Base-by-base conservation (phyloP, 345 rosid genomes). In the Eucalyptus marginata region DNA sequence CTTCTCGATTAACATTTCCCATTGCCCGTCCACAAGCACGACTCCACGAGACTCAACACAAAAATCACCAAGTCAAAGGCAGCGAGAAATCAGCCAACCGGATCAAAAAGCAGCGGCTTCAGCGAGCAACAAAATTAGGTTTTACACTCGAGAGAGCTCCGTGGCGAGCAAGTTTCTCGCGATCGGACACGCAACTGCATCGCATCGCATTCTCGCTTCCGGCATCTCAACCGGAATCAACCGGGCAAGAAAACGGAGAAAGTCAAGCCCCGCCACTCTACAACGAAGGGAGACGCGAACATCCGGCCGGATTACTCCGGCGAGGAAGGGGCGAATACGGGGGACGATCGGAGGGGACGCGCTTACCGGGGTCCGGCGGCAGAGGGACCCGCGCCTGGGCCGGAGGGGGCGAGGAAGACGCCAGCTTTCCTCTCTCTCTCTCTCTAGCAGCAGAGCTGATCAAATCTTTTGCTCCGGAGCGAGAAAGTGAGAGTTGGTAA, bases 361-460 rank as follows among this genome's bases (percentile, higher is more conserved):
- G 80, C 86, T 89, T 89, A 89, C 90, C 90, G 56, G 88, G 90
- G 86, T 89, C 90, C 51, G 90, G 86, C 11, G 88, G 86, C 24
- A 71, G 86, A 68, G 90, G 86, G 56, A 86, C 83, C 86, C 76
- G 86, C 49, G 88, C 52, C 36, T 18, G 88, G 50, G 79, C 36
- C 52, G 88, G 66, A 40, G 88, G 13, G 76, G 88, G n/a, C 12
- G 86, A 36, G 76, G 90, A 89, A 51, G 90, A 86, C 68, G 90
- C 90, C 87, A 86, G n/a, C 86, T 64, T 64, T 64, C 54, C 8
- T 6, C 71, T 85, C 56, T 9, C 10, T 51, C 62, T 51, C 64
- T 16, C 59, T 33, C 66, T 52, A 52, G 62, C 29, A 86, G 87
- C 54, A 52, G 49, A 51, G 46, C 83, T 76, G 83, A 76, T 76